These are phyloP conservation scores for Neurospora pannonica DNA, from an alignment of 495 filamentous ascomycete species.

Conservation along the genomic window DNA sequence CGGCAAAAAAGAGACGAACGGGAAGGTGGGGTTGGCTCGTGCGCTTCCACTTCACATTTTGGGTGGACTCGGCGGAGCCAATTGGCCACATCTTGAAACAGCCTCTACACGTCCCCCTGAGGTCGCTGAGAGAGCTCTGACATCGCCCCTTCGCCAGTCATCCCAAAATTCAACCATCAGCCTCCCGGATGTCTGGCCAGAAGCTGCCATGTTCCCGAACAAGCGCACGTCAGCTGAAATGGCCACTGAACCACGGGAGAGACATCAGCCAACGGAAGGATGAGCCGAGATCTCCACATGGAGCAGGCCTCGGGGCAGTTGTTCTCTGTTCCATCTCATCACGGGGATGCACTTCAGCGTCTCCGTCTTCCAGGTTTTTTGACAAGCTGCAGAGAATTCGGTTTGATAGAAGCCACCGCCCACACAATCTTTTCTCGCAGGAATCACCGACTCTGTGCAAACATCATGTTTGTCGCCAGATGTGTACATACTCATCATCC, in stretches of 20 bases:
- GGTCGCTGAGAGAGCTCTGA: neutral
- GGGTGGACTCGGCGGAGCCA: neutral
- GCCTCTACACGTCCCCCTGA: neutral
- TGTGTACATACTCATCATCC: neutral
- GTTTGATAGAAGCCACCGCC: neutral
- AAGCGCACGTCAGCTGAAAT: neutral
- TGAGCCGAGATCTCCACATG: neutral
- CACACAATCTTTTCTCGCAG: neutral
- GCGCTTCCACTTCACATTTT: neutral
- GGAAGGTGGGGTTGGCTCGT: neutral
- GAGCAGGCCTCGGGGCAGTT: neutral
- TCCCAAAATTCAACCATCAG: neutral
- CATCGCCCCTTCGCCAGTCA: neutral
- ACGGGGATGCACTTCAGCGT: neutral
- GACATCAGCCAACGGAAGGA: neutral
- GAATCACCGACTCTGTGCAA: neutral
- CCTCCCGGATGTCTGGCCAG: neutral
- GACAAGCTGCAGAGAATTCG: neutral
- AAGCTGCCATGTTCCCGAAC: neutral
- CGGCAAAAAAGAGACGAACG: neutral
- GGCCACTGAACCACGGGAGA: neutral
- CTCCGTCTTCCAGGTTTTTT: no score
- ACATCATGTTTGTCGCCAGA: neutral
- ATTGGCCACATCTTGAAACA: neutral
- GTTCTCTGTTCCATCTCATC: neutral